phyloP scores from a whole-genome alignment of 31 red algal genomes.

The Bonnemaisonia californica region DNA sequence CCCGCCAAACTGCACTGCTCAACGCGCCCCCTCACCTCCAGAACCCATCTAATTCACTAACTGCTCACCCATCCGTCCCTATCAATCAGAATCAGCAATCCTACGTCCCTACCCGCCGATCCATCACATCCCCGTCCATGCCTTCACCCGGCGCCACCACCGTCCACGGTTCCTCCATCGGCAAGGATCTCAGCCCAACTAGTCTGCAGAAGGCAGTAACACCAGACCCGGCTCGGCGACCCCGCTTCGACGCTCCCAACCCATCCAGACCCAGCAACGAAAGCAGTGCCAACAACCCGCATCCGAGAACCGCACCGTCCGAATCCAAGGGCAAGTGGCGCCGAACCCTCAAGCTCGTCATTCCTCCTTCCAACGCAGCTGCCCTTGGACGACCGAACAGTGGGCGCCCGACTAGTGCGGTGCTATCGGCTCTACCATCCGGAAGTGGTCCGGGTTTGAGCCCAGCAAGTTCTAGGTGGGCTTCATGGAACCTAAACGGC shows the following conservation, averaged over 20 bases:
- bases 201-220: not conserved
- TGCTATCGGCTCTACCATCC: slow-evolving; percentile 31
- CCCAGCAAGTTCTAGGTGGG: slow-evolving; percentile 14
- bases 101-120: not conserved
- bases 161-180: not conserved
- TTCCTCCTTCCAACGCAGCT: not conserved
- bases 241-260: slow-evolving; percentile 10
- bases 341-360: slow-evolving; percentile 1
- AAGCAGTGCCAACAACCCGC: not conserved
- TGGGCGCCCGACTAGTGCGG: not conserved
- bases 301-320: slow-evolving; percentile 1
- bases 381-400: not conserved
- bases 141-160: not conserved
- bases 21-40: not conserved
- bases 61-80: not conserved
- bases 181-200: not conserved
- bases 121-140: not conserved
- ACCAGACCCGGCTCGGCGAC: slow-evolving; percentile 19
- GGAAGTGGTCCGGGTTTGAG: slow-evolving; percentile 27
- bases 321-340: not conserved
- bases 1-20: not conserved
- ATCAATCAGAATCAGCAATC: not conserved
- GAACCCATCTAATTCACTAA: slow-evolving; percentile 6
- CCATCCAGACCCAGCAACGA: not conserved
- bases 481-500: not conserved